phyloP scores from a whole-genome alignment of 345 rosid genomes.

The Salix purpurea region DNA sequence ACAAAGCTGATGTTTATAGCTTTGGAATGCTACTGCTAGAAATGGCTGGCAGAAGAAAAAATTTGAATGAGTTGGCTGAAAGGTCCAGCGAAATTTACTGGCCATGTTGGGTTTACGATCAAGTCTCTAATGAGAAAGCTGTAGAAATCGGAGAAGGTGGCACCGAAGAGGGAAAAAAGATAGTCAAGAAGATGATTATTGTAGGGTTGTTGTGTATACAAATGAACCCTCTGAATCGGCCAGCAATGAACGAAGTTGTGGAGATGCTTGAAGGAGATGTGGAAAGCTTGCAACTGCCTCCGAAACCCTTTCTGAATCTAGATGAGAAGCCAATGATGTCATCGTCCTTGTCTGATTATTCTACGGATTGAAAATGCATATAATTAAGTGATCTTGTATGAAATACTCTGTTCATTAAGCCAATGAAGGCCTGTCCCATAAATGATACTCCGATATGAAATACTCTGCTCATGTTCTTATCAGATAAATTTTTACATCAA shows the following conservation, averaged over 20 bases:
- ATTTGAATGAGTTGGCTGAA: background rate
- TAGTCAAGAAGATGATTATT: background rate
- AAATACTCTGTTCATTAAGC: background rate
- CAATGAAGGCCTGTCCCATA: too few relatives aligned
- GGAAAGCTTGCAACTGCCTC: background rate
- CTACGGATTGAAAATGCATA: too few relatives aligned
- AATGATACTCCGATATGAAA: too few relatives aligned
- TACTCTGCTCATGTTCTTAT: too few relatives aligned
- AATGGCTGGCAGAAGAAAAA: background rate
- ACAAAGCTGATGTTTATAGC: conserved; percentile 1
- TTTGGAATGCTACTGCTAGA: background rate
- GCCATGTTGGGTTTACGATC: background rate
- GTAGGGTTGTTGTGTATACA: conserved; percentile 6
- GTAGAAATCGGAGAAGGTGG: background rate
- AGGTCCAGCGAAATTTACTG: background rate
- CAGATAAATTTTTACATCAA: too few relatives aligned
- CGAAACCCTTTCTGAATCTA: background rate
- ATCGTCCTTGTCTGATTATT: too few relatives aligned
- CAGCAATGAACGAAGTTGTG: background rate
- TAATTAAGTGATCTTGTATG: background rate
- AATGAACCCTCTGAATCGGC: background rate
- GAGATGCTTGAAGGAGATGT: background rate
- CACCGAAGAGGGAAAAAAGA: background rate
- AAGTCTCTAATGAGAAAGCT: background rate
- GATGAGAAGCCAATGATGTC: background rate